Conservation (phyloP, 106 monocot genomes). For the Apostasia ramifera region DNA sequence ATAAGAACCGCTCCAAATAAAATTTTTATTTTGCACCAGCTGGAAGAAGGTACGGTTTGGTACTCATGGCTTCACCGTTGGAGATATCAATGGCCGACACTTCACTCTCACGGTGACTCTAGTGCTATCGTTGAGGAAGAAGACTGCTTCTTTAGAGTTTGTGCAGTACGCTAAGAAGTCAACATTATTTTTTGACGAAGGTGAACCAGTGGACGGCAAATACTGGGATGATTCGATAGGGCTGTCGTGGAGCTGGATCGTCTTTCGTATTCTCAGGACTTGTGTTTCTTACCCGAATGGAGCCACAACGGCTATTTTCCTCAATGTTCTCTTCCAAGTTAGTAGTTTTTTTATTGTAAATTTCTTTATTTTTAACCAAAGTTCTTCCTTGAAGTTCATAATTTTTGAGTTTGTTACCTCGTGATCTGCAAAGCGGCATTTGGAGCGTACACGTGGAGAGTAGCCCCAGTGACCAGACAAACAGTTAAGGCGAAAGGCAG, state of each 20-base stretch:
- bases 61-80: not conserved
- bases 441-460: too few species aligned
- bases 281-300: conserved; percentile 87
- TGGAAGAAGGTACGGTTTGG: too few species aligned
- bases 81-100: not conserved
- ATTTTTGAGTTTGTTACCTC: not conserved
- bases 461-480: too few species aligned
- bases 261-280: conserved; percentile 70
- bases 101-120: not conserved
- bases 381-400: too few species aligned
- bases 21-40: too few species aligned
- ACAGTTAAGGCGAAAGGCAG: too few species aligned
- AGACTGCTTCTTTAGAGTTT: conserved; percentile 65
- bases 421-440: too few species aligned
- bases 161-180: conserved; percentile 59
- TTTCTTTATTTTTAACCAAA: too few species aligned
- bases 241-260: conserved; percentile 81
- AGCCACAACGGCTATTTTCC: conserved; percentile 78
- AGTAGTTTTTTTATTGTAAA: too few species aligned
- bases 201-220: conserved; percentile 9
- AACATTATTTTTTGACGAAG: conserved; percentile 27
- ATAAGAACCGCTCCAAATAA: too few species aligned
- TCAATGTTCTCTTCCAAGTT: conserved; percentile 90
- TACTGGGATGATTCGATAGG: conserved; percentile 3
- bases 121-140: conserved; percentile 14